phyloP scores from a whole-genome alignment of 441 rosid species.

The Viola pubescens region DNA sequence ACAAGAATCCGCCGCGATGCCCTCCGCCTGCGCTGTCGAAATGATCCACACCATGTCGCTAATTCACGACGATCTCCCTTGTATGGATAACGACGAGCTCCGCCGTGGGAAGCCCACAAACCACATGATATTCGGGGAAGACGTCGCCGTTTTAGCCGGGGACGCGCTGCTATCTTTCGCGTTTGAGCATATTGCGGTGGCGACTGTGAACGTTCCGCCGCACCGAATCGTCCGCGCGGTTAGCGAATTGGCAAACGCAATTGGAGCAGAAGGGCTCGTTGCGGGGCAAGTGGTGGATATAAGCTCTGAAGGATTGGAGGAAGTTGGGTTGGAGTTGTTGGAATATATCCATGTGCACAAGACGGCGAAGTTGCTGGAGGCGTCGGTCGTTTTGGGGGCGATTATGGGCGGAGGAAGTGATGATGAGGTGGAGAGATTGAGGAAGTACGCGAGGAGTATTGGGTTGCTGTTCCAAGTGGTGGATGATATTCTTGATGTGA shows the following conservation, averaged over 20 bases:
- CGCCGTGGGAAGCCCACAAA: slow-evolving; percentile 86
- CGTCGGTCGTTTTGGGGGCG: slow-evolving; percentile 67
- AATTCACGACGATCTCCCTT: slow-evolving; percentile 80
- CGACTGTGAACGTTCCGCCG: slow-evolving; percentile 44
- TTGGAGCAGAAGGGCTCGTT: slow-evolving; percentile 66
- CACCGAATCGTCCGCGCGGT: slow-evolving; percentile 43
- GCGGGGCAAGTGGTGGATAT: slow-evolving; percentile 90
- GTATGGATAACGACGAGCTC: slow-evolving; percentile 87
- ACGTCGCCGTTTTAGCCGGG: slow-evolving; percentile 76
- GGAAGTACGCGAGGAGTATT: slow-evolving; percentile 59
- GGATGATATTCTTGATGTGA: slow-evolving; percentile 79
- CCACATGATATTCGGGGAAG: slow-evolving; percentile 74
- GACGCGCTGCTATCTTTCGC: slow-evolving; percentile 76
- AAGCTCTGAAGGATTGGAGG: slow-evolving; percentile 46
- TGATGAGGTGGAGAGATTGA: slow-evolving; percentile 59
- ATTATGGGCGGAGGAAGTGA: slow-evolving; percentile 76
- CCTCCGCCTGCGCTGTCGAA: slow-evolving; percentile 74
- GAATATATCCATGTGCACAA: slow-evolving; percentile 85
- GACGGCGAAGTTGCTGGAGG: slow-evolving; percentile 80
- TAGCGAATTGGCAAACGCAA: slow-evolving; percentile 59
- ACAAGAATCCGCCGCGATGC: slow-evolving; percentile 51
- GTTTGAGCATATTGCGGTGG: slow-evolving; percentile 61
- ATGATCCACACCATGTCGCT: slow-evolving; percentile 90
- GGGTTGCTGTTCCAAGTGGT: slow-evolving; percentile 81
- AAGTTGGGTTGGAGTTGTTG: slow-evolving; percentile 53